Evolutionary conservation across 768 basidiomycete species (phyloP).

Genomic region (Lepiota venenata): DNA sequence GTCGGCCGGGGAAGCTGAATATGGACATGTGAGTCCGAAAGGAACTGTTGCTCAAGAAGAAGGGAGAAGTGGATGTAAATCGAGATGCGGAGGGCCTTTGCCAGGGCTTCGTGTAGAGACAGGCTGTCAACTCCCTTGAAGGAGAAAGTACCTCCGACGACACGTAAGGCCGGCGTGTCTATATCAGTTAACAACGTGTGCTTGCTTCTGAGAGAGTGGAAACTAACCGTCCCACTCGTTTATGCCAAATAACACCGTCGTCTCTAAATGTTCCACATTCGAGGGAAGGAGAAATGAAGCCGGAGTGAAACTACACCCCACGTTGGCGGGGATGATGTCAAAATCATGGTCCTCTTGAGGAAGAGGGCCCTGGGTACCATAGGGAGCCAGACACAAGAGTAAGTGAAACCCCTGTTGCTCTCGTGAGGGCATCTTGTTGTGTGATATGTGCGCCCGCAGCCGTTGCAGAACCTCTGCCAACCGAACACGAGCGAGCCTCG

Average conservation of each 20-base stretch:
- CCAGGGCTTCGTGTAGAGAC: slow-evolving; percentile 39
- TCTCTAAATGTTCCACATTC: slow-evolving; percentile 25
- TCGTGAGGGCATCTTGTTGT: slow-evolving; percentile 22
- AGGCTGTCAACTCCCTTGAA: slow-evolving; percentile 44
- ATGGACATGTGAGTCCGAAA: slow-evolving; percentile 46
- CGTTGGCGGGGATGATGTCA: slow-evolving; percentile 31
- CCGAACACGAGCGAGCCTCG: background rate
- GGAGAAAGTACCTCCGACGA: slow-evolving; percentile 63
- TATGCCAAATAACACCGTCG: slow-evolving; percentile 44
- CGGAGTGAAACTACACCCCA: slow-evolving; percentile 44
- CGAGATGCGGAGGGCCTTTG: slow-evolving; percentile 46
- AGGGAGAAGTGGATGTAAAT: slow-evolving; percentile 56
- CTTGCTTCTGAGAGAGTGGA: background rate
- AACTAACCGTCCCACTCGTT: slow-evolving; percentile 48
- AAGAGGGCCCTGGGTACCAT: slow-evolving; percentile 24
- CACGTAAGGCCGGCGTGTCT: slow-evolving; percentile 13
- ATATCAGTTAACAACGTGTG: background rate
- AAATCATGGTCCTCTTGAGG: slow-evolving; percentile 38
- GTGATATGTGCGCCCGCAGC: slow-evolving; percentile 14
- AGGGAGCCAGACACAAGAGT: slow-evolving; percentile 47
- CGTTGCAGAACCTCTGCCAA: slow-evolving; percentile 13
- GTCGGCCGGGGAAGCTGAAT: slow-evolving; percentile 38
- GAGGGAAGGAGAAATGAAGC: slow-evolving; percentile 36
- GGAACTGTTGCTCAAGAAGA: slow-evolving; percentile 57
- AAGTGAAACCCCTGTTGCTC: slow-evolving; percentile 37